These are phyloP conservation scores for Misopates orontium DNA, from an alignment of 257 asterid species.

Conservation along the genomic window DNA sequence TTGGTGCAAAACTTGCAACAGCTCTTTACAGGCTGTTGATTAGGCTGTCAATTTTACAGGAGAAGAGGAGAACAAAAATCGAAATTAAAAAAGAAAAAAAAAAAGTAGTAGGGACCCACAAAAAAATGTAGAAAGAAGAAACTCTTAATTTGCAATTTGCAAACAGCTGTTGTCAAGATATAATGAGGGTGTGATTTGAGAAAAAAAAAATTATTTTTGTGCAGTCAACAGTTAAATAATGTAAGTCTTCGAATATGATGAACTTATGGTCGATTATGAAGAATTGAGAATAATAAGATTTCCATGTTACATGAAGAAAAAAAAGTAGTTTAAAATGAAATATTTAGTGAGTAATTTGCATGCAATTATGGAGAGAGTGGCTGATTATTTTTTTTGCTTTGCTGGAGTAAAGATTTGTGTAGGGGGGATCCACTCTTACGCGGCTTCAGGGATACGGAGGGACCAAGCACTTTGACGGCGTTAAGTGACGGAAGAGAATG, in stretches of 20 bases:
- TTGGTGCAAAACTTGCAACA: constrained; percentile 45
- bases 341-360: constrained; percentile 7
- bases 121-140: constrained; percentile 28
- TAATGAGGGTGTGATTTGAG: constrained; percentile 34
- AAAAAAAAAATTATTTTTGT: too few relatives aligned
- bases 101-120: constrained; percentile 44
- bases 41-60: constrained; percentile 64
- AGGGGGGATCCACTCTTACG: constrained; percentile 47
- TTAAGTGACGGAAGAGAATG: constrained; percentile 26
- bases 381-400: constrained; percentile 29
- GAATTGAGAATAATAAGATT: neutral
- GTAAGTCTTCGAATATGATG: too few relatives aligned
- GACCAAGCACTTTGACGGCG: constrained; percentile 37
- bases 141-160: constrained; percentile 30
- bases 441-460: constrained; percentile 40
- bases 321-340: neutral
- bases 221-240: too few relatives aligned
- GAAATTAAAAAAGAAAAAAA: constrained; percentile 19
- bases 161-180: constrained; percentile 49
- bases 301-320: neutral
- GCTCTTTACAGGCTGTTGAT: constrained; percentile 80
- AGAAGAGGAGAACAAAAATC: constrained; percentile 26
- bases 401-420: constrained; percentile 36
- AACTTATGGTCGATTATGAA: neutral
- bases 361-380: neutral